phyloP scores from a whole-genome alignment of 1,139 yeast genomes.

The Yamadazyma kanchanaburiensis region DNA sequence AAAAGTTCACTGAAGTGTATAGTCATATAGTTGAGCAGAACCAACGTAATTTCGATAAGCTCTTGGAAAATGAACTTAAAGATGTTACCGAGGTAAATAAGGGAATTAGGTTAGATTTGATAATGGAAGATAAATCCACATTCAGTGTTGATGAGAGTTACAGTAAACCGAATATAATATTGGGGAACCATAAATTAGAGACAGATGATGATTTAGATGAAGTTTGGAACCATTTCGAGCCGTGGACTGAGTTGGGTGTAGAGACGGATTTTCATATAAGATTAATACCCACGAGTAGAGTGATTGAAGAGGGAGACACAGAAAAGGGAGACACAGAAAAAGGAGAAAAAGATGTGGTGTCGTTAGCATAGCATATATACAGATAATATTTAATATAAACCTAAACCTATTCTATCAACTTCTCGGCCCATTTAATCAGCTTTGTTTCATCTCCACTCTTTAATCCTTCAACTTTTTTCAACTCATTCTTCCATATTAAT shows the following conservation, averaged over 20 bases:
- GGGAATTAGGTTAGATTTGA: conserved; percentile 33
- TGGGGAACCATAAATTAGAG: conserved; percentile 35
- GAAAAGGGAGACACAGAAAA: too few relatives aligned
- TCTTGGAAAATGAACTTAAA: conserved; percentile 22
- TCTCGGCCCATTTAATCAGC: conserved; percentile 36
- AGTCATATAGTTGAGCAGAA: conserved; percentile 23
- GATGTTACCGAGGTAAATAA: conserved; percentile 36
- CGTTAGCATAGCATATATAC: background rate
- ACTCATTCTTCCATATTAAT: conserved; percentile 48
- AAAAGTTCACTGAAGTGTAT: conserved; percentile 20
- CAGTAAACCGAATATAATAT: conserved; percentile 34
- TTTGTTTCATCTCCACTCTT: conserved; percentile 12
- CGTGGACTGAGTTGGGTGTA: conserved; percentile 48
- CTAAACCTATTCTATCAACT: conserved; percentile 25
- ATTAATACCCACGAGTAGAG: conserved; percentile 38
- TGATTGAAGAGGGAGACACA: conserved; percentile 3
- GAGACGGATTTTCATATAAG: conserved; percentile 47
- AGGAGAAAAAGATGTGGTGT: too few relatives aligned
- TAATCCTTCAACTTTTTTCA: conserved; percentile 19
- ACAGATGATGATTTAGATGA: conserved; percentile 41
- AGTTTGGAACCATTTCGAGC: conserved; percentile 49
- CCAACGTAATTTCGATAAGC: conserved; percentile 14
- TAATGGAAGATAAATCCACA: conserved; percentile 32
- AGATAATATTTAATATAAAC: conserved; percentile 3
- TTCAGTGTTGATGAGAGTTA: conserved; percentile 19